Conservation (phyloP, 495 filamentous ascomycete genomes). For the Talaromyces thailandensis region DNA sequence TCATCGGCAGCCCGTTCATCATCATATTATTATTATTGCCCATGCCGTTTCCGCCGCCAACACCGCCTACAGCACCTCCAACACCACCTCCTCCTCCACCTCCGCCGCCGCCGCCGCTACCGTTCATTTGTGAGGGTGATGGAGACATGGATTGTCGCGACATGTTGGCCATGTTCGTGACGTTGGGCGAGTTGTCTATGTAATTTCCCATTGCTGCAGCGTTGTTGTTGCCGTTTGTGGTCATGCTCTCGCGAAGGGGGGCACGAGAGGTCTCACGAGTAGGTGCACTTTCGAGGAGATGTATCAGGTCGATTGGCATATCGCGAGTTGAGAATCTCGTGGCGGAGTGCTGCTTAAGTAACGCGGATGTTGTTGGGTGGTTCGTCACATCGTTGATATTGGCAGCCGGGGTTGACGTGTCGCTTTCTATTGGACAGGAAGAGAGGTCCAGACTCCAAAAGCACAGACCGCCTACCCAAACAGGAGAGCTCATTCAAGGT, state of each 20-base stretch:
- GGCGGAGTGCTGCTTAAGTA: not conserved
- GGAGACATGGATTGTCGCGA: conserved; percentile 30
- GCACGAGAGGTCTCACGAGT: not conserved
- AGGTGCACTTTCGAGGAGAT: not conserved
- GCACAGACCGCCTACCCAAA: not conserved
- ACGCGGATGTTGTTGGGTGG: not conserved
- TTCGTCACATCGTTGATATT: not conserved
- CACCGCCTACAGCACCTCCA: not conserved
- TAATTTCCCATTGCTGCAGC: conserved; percentile 26
- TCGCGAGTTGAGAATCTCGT: not conserved
- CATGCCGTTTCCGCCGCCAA: not conserved
- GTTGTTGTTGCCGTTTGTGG: conserved; percentile 16
- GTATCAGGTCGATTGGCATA: not conserved
- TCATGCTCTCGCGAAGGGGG: not conserved
- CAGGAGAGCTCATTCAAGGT: not conserved
- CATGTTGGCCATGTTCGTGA: conserved; percentile 26
- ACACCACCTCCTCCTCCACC: conserved; percentile 15
- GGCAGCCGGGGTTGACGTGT: not conserved
- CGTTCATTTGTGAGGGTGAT: conserved; percentile 42
- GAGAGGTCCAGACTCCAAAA: not conserved
- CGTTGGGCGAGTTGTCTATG: conserved; percentile 19
- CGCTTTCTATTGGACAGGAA: not conserved
- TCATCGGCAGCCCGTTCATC: conserved; percentile 51
- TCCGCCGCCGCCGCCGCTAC: conserved; percentile 40
- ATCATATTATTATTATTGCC: conserved; percentile 15